phyloP scores from a whole-genome alignment of 345 rosid species.

The Carallia brachiata region DNA sequence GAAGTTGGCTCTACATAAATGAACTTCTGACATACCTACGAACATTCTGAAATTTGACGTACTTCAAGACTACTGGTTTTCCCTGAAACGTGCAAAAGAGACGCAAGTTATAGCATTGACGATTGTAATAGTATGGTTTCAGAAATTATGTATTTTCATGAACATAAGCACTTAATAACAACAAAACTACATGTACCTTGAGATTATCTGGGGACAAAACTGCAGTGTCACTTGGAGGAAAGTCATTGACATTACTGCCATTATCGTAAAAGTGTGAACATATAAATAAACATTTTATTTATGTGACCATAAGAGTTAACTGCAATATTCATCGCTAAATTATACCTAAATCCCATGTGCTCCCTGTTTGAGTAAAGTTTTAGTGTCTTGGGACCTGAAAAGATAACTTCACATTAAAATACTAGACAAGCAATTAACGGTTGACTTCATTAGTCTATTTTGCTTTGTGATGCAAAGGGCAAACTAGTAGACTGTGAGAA shows the following conservation, averaged over 20 bases:
- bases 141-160: no score
- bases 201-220: slow-evolving; percentile 67
- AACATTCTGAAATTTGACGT: slow-evolving; percentile 97
- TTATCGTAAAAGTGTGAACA: slow-evolving; percentile 21
- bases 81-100: slow-evolving; percentile 46
- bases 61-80: slow-evolving; percentile 73
- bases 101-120: background rate
- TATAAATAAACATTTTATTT: background rate
- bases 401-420: slow-evolving; percentile 29
- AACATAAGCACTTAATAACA: background rate
- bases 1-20: slow-evolving; percentile 4
- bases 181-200: slow-evolving; percentile 50
- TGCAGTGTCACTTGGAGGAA: slow-evolving; percentile 77
- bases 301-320: background rate
- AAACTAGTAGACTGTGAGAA: background rate
- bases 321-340: background rate
- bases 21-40: slow-evolving; percentile 57
- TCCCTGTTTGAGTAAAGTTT: slow-evolving; percentile 90
- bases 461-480: background rate
- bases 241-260: slow-evolving; percentile 81
- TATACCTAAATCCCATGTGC: slow-evolving; percentile 97
- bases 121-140: background rate
- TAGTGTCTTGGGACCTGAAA: slow-evolving; percentile 85
- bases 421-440: background rate
- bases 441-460: background rate